A percentile compares a stretch with the other conserved stretches of the same genome.
Conservation (phyloP, 306 rosid species). For the Begonia masoniana region DNA sequence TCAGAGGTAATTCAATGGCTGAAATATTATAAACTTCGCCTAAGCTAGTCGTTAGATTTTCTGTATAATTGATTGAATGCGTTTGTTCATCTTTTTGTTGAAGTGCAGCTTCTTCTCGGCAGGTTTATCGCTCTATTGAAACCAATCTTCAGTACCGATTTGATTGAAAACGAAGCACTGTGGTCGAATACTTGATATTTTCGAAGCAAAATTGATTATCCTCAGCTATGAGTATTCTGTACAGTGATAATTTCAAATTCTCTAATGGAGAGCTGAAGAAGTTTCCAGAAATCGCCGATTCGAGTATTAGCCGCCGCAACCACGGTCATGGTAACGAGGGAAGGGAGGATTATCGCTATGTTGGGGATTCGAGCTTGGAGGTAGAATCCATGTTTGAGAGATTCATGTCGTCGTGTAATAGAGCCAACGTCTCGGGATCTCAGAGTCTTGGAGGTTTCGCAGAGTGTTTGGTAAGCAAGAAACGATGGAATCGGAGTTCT, state of each 20-base stretch:
- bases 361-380: constrained; percentile 45
- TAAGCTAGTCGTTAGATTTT: too few relatives aligned
- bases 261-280: constrained; percentile 34
- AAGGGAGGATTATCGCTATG: constrained; percentile 13
- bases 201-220: too few relatives aligned
- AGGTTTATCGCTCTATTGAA: too few relatives aligned
- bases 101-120: too few relatives aligned
- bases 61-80: too few relatives aligned
- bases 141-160: too few relatives aligned
- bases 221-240: constrained; percentile 37
- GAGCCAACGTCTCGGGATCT: constrained; percentile 18
- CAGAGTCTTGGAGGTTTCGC: constrained; percentile 12
- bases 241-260: constrained; percentile 24
- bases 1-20: too few relatives aligned
- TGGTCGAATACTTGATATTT: too few relatives aligned
- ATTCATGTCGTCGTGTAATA: constrained; percentile 37
- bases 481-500: constrained; percentile 24
- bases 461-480: constrained; percentile 39
- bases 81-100: too few relatives aligned
- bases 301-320: constrained; percentile 18
- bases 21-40: too few relatives aligned
- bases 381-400: constrained; percentile 35
- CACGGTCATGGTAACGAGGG: constrained; percentile 6
- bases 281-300: constrained; percentile 39
- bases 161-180: too few relatives aligned